Base-by-base conservation (phyloP, 805 yeast genomes). In the Komagataella phaffii region DNA sequence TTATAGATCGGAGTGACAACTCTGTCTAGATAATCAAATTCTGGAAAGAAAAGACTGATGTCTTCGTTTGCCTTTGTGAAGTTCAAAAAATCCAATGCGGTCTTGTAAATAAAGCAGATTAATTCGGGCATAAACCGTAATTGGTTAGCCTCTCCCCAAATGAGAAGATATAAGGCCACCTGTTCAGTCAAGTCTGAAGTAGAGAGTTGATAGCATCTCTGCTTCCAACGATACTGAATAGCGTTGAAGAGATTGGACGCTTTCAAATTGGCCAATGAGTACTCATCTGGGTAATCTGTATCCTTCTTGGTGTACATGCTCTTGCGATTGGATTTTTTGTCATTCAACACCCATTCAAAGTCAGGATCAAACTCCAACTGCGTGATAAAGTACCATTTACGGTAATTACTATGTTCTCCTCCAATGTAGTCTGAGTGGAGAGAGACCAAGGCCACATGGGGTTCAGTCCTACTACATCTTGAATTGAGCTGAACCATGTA, bases 371-470 rank as follows among this genome's bases (percentile, higher is more conserved):
- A 66, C 57, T 83, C 89, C 44, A 85, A 69, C 65, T 83, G 88
- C 7, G 95, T 88, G 47, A 95, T 88, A 66, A 90, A 86, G 64
- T 81, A 88, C 98, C 98, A 91, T 65, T 86, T 88, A 61, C 83
- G 78, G 66, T 83, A 91, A 66, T 91, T 91, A 3, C 97, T 78
- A 54, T 81, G 72, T 49, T 82, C 87, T 17, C 98, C 97, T 0
- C 96, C 97, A 55, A 91, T 88, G 65, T 91, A 91, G 55, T 90
- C 95, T 1, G 88, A 82, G 66, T 91, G 98, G 40, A 91, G 67
- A 0, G 91, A 78, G 2, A 81, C 61, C 52, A 91, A 69, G 0
- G 97, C 97, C 53, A 69, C 75, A 43, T 70, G 64, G 3, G 96
- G 85, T 1, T 81, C 66, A 75, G 83, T 79, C 54, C 98, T 76